Percentiles rank a stretch among this genome's conserved stretches.
Evolutionary conservation across 1,284 basidiomycete species (phyloP).

Genomic region (Moniliophthora roreri): DNA sequence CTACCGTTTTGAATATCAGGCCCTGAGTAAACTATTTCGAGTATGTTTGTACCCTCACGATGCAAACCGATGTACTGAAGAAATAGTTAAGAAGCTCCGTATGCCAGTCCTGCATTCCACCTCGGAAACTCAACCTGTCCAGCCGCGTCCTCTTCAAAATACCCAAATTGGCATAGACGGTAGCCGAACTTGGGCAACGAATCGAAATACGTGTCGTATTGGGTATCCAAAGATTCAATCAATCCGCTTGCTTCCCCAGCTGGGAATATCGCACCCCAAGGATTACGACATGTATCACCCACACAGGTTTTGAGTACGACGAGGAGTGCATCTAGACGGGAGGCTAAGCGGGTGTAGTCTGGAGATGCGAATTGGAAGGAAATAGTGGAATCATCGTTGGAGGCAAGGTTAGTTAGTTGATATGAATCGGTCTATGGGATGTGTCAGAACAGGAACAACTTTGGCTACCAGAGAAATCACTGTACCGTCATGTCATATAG

Average conservation of each 20-base stretch:
- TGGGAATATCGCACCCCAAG: constrained; percentile 1
- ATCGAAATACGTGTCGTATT: constrained; percentile 3
- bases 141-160: background rate
- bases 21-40: no score
- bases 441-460: background rate
- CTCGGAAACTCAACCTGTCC: background rate
- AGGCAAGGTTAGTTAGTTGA: constrained; percentile 3
- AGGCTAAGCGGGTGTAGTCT: background rate
- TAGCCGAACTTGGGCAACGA: constrained; percentile 3
- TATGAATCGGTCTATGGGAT: background rate
- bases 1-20: no score
- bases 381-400: background rate
- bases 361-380: background rate
- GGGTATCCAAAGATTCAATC: background rate
- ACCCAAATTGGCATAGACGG: background rate
- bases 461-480: background rate
- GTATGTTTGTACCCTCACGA: no score
- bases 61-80: no score
- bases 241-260: background rate
- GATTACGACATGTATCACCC: constrained; percentile 1
- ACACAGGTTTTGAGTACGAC: constrained; percentile 5
- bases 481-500: constrained; percentile 3
- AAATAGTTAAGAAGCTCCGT: no score
- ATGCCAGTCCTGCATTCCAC: constrained; percentile 1
- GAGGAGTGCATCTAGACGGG: background rate